These are phyloP conservation scores for Tilletia indica DNA, from an alignment of 1,284 basidiomycete genomes.

Conservation along the genomic window DNA sequence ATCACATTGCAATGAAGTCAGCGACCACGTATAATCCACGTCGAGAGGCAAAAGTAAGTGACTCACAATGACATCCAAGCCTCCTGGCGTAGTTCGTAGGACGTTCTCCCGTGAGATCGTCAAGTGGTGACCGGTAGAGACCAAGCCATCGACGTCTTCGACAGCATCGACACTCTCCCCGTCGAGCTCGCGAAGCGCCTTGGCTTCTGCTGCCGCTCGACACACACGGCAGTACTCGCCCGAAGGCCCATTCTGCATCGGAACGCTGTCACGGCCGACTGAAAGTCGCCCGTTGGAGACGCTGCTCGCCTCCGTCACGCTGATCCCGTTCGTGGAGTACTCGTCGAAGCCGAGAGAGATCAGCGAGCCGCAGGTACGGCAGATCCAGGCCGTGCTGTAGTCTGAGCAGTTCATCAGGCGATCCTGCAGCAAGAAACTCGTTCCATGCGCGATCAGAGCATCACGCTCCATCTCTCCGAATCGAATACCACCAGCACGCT, in stretches of 20 bases:
- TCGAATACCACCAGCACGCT: constrained; percentile 96
- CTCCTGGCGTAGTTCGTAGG: constrained; percentile 33
- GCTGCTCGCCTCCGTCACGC: constrained; percentile 21
- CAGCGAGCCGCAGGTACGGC: constrained; percentile 88
- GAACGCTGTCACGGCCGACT: neutral
- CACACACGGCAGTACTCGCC: constrained; percentile 54
- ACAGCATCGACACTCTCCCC: neutral
- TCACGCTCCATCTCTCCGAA: constrained; percentile 99
- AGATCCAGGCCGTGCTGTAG: constrained; percentile 98
- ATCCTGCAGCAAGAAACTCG: constrained; percentile 95
- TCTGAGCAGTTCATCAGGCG: constrained; percentile 99
- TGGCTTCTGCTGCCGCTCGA: constrained; percentile 35
- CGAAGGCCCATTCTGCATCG: constrained; percentile 4
- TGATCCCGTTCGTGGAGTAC: constrained; percentile 25
- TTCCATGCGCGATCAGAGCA: constrained; percentile 95
- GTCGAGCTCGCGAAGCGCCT: neutral
- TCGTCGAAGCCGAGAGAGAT: constrained; percentile 72
- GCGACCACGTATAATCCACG: neutral
- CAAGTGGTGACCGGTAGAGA: constrained; percentile 28
- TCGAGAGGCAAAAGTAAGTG: neutral
- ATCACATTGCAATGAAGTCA: neutral
- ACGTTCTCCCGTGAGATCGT: constrained; percentile 34
- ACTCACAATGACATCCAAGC: constrained; percentile 46
- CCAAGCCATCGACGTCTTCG: neutral
- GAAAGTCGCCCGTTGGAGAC: neutral